phyloP scores from a whole-genome alignment of 345 rosid genomes.

The Lumnitzera littorea region DNA sequence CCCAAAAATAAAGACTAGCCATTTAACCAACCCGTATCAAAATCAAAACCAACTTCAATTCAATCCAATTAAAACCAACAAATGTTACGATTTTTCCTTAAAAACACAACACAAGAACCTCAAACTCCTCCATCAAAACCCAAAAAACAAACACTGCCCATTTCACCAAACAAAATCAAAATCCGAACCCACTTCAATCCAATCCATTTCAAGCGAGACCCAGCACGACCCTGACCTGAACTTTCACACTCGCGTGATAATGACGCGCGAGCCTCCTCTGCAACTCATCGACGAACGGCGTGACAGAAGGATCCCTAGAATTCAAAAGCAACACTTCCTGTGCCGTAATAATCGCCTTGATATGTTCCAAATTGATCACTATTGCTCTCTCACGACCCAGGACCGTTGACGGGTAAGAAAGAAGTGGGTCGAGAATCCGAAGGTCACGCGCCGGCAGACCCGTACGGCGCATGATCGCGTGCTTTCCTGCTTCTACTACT shows the following conservation, averaged over 20 bases:
- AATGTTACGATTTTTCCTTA: too few species aligned
- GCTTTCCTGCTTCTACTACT: slow-evolving; percentile 67
- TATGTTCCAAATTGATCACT: slow-evolving; percentile 86
- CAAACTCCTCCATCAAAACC: not conserved
- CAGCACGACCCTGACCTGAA: slow-evolving; percentile 36
- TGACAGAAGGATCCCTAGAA: slow-evolving; percentile 73
- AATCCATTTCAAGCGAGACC: not conserved
- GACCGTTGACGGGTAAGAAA: slow-evolving; percentile 82
- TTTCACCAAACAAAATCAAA: not conserved
- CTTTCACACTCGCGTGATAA: slow-evolving; percentile 51
- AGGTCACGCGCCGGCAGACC: slow-evolving; percentile 90
- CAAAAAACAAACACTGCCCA: not conserved
- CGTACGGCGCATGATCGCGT: slow-evolving; percentile 85
- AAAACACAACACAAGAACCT: too few species aligned
- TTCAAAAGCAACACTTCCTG: slow-evolving; percentile 78
- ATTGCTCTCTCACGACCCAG: slow-evolving; percentile 88
- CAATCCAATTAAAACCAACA: not conserved
- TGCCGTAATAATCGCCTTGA: slow-evolving; percentile 87
- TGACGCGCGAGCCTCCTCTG: slow-evolving; percentile 51
- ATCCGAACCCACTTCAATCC: not conserved
- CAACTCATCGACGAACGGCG: slow-evolving; percentile 70
- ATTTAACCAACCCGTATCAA: too few species aligned
- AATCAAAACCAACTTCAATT: not conserved
- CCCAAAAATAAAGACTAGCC: too few species aligned
- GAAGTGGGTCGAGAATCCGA: slow-evolving; percentile 81